Evolutionary conservation across 176 grass and related monocot genomes (phyloP).

Genomic region (maize (Zea mays)): DNA sequence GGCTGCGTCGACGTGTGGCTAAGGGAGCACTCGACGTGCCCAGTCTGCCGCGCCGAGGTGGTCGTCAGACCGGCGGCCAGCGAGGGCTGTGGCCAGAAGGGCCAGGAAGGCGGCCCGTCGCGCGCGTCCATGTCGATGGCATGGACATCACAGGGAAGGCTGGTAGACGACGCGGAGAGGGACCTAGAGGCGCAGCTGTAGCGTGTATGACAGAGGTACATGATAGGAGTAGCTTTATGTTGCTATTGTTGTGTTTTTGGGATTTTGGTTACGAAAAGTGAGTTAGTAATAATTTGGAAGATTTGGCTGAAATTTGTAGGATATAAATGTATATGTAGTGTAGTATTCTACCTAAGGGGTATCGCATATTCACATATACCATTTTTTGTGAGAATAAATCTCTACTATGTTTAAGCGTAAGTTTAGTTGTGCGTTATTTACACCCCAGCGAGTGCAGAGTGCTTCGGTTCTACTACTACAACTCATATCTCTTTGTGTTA

Average conservation of each 20-base stretch:
- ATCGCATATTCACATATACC: not conserved
- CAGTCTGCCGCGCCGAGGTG: constrained; percentile 49
- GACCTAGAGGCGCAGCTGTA: constrained; percentile 53
- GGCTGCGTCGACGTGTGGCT: constrained; percentile 68
- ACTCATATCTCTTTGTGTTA: too few species aligned
- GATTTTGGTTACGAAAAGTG: not conserved
- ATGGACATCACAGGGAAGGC: not conserved
- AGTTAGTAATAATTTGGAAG: not conserved
- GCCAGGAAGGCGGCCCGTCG: not conserved
- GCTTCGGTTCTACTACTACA: too few species aligned
- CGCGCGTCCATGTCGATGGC: not conserved
- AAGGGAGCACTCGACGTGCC: constrained; percentile 55
- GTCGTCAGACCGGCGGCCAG: not conserved
- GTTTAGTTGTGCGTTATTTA: too few species aligned
- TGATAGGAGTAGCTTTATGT: constrained; percentile 14
- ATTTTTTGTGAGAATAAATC: not conserved
- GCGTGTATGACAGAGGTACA: not conserved
- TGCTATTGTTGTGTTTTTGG: not conserved
- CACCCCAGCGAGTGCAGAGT: too few species aligned
- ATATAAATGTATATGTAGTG: not conserved
- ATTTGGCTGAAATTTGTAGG: not conserved
- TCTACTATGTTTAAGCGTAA: too few species aligned
- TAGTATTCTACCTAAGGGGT: not conserved
- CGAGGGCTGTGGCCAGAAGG: not conserved
- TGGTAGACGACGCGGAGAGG: constrained; percentile 20